These are phyloP conservation scores for Solanum chmielewskii DNA, from an alignment of 257 asterid genomes.

Conservation along the genomic window DNA sequence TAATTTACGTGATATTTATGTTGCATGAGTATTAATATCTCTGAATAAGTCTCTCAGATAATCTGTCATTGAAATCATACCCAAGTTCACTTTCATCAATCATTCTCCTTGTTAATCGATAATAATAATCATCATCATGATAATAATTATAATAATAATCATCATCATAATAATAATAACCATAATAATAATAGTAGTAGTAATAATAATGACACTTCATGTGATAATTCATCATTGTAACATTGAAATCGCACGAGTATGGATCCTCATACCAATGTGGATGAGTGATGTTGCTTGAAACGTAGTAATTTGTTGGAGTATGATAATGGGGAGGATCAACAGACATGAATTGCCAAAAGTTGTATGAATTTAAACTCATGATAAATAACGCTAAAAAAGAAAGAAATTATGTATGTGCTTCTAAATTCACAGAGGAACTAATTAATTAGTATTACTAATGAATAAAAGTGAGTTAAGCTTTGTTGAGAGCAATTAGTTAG, in stretches of 20 bases:
- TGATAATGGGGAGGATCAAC: not conserved
- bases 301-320: not conserved
- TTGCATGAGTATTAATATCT: not conserved
- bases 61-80: not conserved
- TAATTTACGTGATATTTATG: not conserved
- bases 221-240: not conserved
- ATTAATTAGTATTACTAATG: not conserved
- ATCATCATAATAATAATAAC: not conserved
- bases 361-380: not conserved
- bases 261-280: not conserved
- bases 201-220: not conserved
- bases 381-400: not conserved
- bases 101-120: too few species aligned
- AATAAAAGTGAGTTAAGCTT: not conserved
- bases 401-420: not conserved
- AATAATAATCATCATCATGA: not conserved
- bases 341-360: not conserved
- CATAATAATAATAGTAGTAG: not conserved
- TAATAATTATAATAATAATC: too few species aligned
- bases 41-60: not conserved
- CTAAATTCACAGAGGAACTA: not conserved
- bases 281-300: not conserved
- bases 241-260: not conserved
- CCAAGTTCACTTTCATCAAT: not conserved
- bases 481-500: not conserved